phyloP scores from a whole-genome alignment of 371 early-diverging fungal genomes.

The Apophysomyces ossiformis region DNA sequence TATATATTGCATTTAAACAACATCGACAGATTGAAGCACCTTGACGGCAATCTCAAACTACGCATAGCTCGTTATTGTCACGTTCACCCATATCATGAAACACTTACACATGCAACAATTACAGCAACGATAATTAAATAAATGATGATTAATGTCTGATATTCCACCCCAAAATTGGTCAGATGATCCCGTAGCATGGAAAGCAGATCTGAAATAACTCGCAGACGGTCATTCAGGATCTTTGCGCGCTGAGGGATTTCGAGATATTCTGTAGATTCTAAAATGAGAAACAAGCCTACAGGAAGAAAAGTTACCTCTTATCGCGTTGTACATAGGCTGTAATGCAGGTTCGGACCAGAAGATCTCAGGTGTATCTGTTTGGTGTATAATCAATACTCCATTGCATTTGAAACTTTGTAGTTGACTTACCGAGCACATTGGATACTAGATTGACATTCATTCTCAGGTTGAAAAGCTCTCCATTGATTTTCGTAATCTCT shows the following conservation, averaged over 20 bases:
- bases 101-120: slow-evolving; percentile 67
- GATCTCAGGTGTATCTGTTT: slow-evolving; percentile 57
- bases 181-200: slow-evolving; percentile 84
- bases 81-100: neutral
- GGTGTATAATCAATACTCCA: neutral
- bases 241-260: slow-evolving; percentile 87
- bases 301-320: slow-evolving; percentile 31
- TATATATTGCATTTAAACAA: slow-evolving; percentile 23
- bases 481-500: slow-evolving; percentile 85
- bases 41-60: slow-evolving; percentile 61
- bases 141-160: slow-evolving; percentile 71
- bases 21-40: slow-evolving; percentile 43
- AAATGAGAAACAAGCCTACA: neutral
- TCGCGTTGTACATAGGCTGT: slow-evolving; percentile 58
- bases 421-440: slow-evolving; percentile 48
- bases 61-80: neutral
- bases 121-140: slow-evolving; percentile 64
- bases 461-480: slow-evolving; percentile 61
- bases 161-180: slow-evolving; percentile 64
- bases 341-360: slow-evolving; percentile 62
- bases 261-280: slow-evolving; percentile 52
- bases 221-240: slow-evolving; percentile 80
- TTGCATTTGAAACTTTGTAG: neutral
- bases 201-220: slow-evolving; percentile 81
- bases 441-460: slow-evolving; percentile 66